phyloP scores from a whole-genome alignment of 495 filamentous ascomycete genomes.

The Aspergillus cavernicola region DNA sequence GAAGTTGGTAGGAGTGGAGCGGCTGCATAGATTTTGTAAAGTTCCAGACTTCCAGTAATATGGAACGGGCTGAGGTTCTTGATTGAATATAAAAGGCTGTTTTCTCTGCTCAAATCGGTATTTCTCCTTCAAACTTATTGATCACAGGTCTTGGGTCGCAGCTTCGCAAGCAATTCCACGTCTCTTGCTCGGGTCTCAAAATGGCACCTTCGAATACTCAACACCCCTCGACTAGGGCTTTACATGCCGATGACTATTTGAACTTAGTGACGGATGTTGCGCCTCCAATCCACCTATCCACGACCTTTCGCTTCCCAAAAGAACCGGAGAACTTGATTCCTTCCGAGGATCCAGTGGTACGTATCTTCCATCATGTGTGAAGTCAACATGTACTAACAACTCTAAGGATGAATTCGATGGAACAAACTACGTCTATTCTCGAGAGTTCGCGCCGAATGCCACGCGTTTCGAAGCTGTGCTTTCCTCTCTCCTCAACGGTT shows the following conservation, averaged over 20 bases:
- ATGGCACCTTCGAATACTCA: background rate
- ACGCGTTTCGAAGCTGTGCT: conserved; percentile 81
- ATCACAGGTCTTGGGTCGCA: no score
- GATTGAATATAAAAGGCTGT: no score
- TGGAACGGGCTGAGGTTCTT: no score
- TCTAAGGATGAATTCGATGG: conserved; percentile 25
- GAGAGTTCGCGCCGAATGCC: conserved; percentile 66
- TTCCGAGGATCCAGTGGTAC: conserved; percentile 31
- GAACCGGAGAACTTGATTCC: conserved; percentile 61
- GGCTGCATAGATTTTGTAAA: no score
- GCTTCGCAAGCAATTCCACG: no score
- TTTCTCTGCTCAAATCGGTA: background rate
- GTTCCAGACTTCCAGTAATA: no score
- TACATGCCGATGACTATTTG: conserved; percentile 82
- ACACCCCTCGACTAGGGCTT: conserved; percentile 56
- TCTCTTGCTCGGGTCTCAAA: background rate
- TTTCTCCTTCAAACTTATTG: no score
- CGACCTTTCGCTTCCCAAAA: conserved; percentile 76
- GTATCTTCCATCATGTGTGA: background rate
- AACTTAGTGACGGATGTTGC: conserved; percentile 72
- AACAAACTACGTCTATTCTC: conserved; percentile 66
- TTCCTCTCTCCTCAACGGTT: conserved; percentile 65
- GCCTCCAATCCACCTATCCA: conserved; percentile 80
- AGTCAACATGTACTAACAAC: background rate
- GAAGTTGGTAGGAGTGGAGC: no score